Evolutionary conservation across 306 rosid genomes (phyloP).

Genomic region (Castanopsis chinensis): DNA sequence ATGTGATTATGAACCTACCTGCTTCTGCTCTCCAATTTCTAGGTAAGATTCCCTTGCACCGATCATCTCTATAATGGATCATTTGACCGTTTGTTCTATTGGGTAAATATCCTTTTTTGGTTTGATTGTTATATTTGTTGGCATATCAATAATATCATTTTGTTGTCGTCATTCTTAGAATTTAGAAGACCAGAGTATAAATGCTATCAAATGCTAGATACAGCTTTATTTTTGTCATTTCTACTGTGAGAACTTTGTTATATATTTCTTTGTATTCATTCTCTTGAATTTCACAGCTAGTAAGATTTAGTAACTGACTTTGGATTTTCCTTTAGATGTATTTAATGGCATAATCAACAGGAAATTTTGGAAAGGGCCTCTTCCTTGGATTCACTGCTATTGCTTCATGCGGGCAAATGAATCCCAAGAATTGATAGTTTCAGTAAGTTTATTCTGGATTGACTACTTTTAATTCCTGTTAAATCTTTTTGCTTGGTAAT

Average conservation of each 20-base stretch:
- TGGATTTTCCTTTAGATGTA: constrained; percentile 51
- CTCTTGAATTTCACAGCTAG: background rate
- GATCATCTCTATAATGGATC: constrained; percentile 10
- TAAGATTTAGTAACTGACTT: constrained; percentile 11
- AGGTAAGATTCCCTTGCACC: constrained; percentile 45
- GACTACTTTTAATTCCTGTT: background rate
- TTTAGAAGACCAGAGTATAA: background rate
- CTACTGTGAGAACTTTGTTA: background rate
- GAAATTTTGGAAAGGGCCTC: constrained; percentile 70
- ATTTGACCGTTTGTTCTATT: background rate
- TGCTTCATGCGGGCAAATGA: constrained; percentile 87
- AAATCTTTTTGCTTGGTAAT: background rate
- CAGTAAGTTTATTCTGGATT: constrained; percentile 52
- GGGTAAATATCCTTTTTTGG: constrained; percentile 3
- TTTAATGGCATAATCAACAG: constrained; percentile 60
- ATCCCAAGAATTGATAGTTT: constrained; percentile 55
- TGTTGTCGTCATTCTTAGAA: background rate
- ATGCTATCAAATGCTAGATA: background rate
- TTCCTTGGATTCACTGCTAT: constrained; percentile 91
- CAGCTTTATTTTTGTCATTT: background rate
- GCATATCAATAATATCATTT: background rate
- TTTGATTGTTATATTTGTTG: background rate
- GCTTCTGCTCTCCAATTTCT: constrained; percentile 94
- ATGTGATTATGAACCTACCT: constrained; percentile 84
- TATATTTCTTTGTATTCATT: background rate